Conservation (phyloP, 2,329 filamentous ascomycete genomes). For the Beauveria asiatica region DNA sequence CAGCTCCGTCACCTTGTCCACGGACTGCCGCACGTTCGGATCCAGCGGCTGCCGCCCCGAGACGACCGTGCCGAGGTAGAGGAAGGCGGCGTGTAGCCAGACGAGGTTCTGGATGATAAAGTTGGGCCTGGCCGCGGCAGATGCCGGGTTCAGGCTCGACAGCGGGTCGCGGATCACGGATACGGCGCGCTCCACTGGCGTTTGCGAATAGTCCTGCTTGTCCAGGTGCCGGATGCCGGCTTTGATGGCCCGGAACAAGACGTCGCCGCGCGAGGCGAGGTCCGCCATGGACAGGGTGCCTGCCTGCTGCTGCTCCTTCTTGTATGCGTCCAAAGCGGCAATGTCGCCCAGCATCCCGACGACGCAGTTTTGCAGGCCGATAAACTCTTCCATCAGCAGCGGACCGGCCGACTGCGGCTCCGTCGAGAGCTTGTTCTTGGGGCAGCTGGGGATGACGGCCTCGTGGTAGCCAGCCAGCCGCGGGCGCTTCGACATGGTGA, state of each 20-base stretch:
- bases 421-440: conserved; percentile 12
- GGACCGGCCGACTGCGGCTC: conserved; percentile 19
- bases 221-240: conserved; percentile 24
- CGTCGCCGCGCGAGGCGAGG: conserved; percentile 35
- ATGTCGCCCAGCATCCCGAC: conserved; percentile 46
- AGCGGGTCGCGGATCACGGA: conserved; percentile 16
- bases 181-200: neutral
- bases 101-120: conserved; percentile 27
- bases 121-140: conserved; percentile 16
- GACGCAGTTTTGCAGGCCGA: conserved; percentile 50
- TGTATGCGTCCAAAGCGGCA: conserved; percentile 46
- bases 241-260: conserved; percentile 31
- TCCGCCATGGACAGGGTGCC: conserved; percentile 38
- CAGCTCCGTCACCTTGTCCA: conserved; percentile 26
- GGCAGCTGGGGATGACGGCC: conserved; percentile 27
- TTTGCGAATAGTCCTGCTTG: conserved; percentile 9
- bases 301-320: conserved; percentile 34
- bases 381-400: conserved; percentile 39
- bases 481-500: conserved; percentile 34
- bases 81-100: conserved; percentile 40
- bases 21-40: conserved; percentile 29
- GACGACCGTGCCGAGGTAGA: conserved; percentile 40
- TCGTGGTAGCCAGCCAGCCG: conserved; percentile 34
- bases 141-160: conserved; percentile 17
- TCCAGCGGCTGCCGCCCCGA: conserved; percentile 42